Conservation (phyloP, 1,139 yeast species). For the Candida smagusa region DNA sequence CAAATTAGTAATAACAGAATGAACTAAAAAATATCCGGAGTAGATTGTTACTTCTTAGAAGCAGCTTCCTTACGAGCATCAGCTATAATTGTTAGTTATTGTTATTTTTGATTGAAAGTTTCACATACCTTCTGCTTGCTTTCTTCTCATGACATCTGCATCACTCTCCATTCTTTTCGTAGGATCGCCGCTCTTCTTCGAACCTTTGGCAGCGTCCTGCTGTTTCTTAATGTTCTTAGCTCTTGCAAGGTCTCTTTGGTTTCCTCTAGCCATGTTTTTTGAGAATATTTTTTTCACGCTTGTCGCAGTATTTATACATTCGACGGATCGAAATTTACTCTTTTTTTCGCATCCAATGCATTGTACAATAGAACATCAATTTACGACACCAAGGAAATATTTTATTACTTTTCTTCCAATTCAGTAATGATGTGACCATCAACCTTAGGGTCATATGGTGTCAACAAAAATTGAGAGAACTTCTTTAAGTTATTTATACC, state of each 20-base stretch:
- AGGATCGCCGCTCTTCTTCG: conserved; percentile 80
- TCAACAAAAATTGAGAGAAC: conserved; percentile 66
- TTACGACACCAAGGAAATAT: background rate
- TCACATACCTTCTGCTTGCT: conserved; percentile 78
- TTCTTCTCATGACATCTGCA: conserved; percentile 83
- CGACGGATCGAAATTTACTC: background rate
- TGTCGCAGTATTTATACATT: background rate
- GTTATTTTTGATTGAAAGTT: background rate
- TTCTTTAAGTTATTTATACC: conserved; percentile 81
- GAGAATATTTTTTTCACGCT: too few relatives aligned
- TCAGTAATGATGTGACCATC: conserved; percentile 63
- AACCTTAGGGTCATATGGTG: conserved; percentile 66
- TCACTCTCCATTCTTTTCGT: conserved; percentile 79
- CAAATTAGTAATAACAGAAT: background rate
- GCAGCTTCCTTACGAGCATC: conserved; percentile 59
- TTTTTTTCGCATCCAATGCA: background rate
- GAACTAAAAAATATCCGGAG: background rate
- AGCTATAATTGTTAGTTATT: conserved; percentile 29
- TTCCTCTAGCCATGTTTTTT: conserved; percentile 81
- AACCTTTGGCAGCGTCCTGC: conserved; percentile 55
- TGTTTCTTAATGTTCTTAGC: conserved; percentile 82
- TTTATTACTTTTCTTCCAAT: conserved; percentile 49
- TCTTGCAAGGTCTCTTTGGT: conserved; percentile 93
- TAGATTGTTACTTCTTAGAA: too few relatives aligned
- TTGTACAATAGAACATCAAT: background rate